These are phyloP conservation scores for Suillus spraguei DNA, from an alignment of 768 basidiomycete species.

Conservation along the genomic window DNA sequence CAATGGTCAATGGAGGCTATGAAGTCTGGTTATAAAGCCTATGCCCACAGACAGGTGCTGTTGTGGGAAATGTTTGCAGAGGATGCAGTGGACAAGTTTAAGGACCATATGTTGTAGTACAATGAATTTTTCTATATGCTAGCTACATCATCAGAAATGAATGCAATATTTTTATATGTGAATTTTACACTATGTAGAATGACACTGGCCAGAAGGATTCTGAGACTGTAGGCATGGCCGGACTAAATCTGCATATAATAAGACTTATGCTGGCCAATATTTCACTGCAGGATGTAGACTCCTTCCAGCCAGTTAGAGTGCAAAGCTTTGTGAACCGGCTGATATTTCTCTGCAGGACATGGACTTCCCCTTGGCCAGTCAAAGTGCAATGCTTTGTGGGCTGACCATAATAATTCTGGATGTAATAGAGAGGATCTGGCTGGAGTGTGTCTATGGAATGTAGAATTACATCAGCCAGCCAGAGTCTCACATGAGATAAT, in stretches of 20 bases:
- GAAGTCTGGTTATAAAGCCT: conserved; percentile 1
- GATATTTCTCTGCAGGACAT: background rate
- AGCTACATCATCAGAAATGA: too few species aligned
- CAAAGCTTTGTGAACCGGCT: background rate
- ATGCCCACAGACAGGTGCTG: conserved; percentile 6
- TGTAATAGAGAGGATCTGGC: too few species aligned
- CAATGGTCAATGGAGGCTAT: background rate
- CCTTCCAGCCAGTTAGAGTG: background rate
- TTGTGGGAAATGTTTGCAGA: conserved; percentile 3
- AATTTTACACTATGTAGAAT: background rate
- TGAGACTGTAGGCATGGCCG: too few species aligned
- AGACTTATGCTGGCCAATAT: background rate
- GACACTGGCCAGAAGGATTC: background rate
- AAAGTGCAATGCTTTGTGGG: background rate
- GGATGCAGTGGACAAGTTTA: conserved; percentile 6
- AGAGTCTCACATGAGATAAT: too few species aligned
- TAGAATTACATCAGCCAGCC: too few species aligned
- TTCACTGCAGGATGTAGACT: background rate
- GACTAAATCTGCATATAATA: too few species aligned
- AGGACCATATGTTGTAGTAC: background rate
- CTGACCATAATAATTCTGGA: background rate
- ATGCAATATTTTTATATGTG: too few species aligned
- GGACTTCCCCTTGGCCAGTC: too few species aligned
- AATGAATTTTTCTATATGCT: background rate
- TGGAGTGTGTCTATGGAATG: too few species aligned